A percentile compares a stretch with the other conserved stretches of the same genome.
Conservation (phyloP, 495 filamentous ascomycete species). For the Penicillium waksmanii region DNA sequence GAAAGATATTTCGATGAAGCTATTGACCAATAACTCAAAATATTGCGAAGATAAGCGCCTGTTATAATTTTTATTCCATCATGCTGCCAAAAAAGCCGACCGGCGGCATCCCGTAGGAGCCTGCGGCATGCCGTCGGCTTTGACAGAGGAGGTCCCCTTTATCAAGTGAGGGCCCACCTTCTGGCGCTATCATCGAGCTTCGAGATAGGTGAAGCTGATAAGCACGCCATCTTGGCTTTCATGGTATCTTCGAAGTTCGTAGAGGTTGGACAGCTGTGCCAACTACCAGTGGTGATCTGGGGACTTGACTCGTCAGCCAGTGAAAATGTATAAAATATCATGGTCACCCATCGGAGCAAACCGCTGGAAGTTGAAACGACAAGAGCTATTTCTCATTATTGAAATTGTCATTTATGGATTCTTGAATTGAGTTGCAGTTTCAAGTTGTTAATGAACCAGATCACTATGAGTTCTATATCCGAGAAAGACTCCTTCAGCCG, state of each 20-base stretch:
- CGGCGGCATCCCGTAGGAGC: constrained; percentile 10
- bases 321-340: constrained; percentile 7
- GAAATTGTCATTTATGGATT: too few species aligned
- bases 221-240: constrained; percentile 15
- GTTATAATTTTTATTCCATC: constrained; percentile 1
- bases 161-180: constrained; percentile 8
- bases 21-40: constrained; percentile 7
- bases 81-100: background rate
- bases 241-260: constrained; percentile 7
- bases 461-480: background rate
- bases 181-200: background rate
- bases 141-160: background rate
- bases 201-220: constrained; percentile 11
- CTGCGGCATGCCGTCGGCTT: constrained; percentile 9
- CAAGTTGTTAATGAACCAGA: background rate
- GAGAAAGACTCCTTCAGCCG: background rate
- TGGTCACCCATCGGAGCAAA: background rate
- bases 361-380: background rate
- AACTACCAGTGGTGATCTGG: background rate
- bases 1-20: background rate
- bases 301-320: background rate
- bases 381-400: too few species aligned
- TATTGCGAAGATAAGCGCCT: constrained; percentile 1
- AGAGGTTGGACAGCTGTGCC: background rate
- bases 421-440: background rate